phyloP scores from a whole-genome alignment of 306 rosid species.

The Nissolia schottii region DNA sequence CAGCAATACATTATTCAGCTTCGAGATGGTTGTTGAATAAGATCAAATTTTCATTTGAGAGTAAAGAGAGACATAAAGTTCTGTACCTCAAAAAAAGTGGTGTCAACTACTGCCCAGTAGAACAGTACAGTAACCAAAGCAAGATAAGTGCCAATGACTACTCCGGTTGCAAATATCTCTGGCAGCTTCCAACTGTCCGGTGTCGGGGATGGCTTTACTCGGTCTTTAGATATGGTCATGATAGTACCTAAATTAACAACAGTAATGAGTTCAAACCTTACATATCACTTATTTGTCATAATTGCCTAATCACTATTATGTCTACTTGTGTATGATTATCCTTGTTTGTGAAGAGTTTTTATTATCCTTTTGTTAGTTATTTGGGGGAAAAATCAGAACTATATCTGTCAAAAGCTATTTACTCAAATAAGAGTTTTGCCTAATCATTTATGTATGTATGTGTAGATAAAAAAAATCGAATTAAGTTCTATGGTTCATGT shows the following conservation, averaged over 20 bases:
- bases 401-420: neutral
- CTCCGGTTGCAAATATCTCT: constrained; percentile 81
- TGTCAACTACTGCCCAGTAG: constrained; percentile 56
- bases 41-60: constrained; percentile 7
- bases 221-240: constrained; percentile 84
- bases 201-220: constrained; percentile 79
- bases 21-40: neutral
- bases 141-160: constrained; percentile 78
- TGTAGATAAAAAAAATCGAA: neutral
- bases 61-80: neutral
- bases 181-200: constrained; percentile 93
- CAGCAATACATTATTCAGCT: constrained; percentile 23
- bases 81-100: constrained; percentile 74
- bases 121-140: constrained; percentile 78
- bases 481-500: neutral
- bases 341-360: neutral
- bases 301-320: neutral
- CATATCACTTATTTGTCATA: neutral
- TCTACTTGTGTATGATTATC: neutral
- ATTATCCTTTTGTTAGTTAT: neutral
- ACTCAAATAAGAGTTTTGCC: neutral
- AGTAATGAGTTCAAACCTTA: neutral
- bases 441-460: neutral
- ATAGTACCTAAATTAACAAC: constrained; percentile 53
- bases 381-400: neutral